Conservation (phyloP, 2,329 filamentous ascomycete genomes). For the Mycogone perniciosa region DNA sequence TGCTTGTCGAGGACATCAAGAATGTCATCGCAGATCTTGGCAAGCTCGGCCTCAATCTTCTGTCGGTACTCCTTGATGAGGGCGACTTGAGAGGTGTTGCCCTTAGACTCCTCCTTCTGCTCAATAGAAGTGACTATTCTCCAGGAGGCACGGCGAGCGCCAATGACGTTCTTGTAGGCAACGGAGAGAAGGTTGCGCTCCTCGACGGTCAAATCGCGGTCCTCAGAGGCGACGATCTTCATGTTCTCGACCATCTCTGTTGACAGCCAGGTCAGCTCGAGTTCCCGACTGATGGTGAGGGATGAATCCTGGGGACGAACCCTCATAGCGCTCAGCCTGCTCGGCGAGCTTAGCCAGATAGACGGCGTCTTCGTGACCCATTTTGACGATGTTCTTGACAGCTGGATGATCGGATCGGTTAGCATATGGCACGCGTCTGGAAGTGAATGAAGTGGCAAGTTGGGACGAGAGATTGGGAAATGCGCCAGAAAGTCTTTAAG, state of each 20-base stretch:
- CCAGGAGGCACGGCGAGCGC: constrained; percentile 93
- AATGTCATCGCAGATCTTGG: constrained; percentile 97
- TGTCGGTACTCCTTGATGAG: constrained; percentile 97
- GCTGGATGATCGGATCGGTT: constrained; percentile 5
- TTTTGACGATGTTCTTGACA: constrained; percentile 49
- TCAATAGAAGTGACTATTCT: constrained; percentile 98
- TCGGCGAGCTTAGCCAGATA: constrained; percentile 99
- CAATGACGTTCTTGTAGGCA: constrained; percentile 99
- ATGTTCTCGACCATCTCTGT: constrained; percentile 99
- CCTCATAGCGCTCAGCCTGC: constrained; percentile 99
- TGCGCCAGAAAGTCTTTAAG: neutral
- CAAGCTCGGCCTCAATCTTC: constrained; percentile 96
- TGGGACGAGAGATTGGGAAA: constrained; percentile 2
- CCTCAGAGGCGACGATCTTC: constrained; percentile 92
- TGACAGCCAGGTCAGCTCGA: constrained; percentile 20
- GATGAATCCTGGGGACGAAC: constrained; percentile 46
- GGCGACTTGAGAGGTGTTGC: constrained; percentile 81
- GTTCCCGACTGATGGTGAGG: neutral
- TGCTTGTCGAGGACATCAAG: constrained; percentile 90
- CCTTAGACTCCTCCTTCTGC: constrained; percentile 99
- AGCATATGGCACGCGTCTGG: constrained; percentile 7
- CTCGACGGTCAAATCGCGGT: constrained; percentile 79
- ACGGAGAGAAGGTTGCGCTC: constrained; percentile 96
- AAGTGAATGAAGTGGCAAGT: neutral
- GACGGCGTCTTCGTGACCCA: constrained; percentile 99